Conservation (phyloP, 768 basidiomycete species). For the Leccinum disarticulatum region DNA sequence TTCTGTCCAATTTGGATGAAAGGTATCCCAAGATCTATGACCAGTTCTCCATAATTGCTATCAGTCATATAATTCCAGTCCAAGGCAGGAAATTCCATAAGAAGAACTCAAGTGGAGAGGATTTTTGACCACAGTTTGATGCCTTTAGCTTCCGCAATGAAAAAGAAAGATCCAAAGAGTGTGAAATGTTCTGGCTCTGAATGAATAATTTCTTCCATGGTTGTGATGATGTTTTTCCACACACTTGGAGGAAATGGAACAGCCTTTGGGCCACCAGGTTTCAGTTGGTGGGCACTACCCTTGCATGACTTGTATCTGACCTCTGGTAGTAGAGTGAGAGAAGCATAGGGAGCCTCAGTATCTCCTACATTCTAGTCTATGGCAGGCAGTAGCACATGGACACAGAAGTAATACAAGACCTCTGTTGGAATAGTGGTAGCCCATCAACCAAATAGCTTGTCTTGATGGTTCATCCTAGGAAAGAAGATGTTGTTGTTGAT, state of each 20-base stretch:
- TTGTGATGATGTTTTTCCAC: neutral
- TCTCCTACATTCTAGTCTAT: neutral
- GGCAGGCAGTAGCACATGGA: conserved; percentile 9
- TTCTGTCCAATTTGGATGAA: neutral
- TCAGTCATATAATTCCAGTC: neutral
- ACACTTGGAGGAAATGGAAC: conserved; percentile 8
- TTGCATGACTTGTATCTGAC: conserved; percentile 7
- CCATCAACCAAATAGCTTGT: neutral
- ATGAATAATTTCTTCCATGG: conserved; percentile 7
- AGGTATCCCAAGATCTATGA: neutral
- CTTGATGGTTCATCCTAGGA: conserved; percentile 13
- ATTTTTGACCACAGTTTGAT: conserved; percentile 4
- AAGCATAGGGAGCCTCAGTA: conserved; percentile 4
- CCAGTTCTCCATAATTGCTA: neutral
- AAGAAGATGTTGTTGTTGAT: conserved; percentile 9
- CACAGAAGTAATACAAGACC: conserved; percentile 10
- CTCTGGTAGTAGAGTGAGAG: conserved; percentile 3
- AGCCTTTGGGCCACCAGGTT: neutral
- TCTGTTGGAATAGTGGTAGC: conserved; percentile 7
- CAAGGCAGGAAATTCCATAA: neutral
- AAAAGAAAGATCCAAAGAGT: conserved; percentile 7
- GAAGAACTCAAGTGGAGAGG: neutral
- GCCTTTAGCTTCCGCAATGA: neutral
- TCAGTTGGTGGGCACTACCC: neutral
- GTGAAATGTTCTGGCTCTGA: neutral